These are phyloP conservation scores for Sporothrix variecibatus DNA, from an alignment of 2,329 filamentous ascomycete species.

Conservation along the genomic window DNA sequence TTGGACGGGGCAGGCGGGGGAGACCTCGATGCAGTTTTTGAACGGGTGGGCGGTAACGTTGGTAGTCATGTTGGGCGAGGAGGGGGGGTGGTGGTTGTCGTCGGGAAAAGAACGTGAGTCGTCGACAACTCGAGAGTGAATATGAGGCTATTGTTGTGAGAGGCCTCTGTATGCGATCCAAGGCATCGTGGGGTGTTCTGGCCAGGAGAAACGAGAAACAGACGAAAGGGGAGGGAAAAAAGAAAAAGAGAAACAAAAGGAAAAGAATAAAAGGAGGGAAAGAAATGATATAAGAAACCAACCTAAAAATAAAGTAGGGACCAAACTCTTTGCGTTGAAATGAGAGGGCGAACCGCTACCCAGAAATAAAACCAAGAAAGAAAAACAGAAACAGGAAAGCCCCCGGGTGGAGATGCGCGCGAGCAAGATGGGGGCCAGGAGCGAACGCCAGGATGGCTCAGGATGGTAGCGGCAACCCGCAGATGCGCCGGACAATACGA, in stretches of 20 bases:
- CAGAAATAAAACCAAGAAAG: neutral
- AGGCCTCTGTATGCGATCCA: neutral
- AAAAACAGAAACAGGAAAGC: slow-evolving; percentile 16
- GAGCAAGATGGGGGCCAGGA: too few species aligned
- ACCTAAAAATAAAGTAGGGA: neutral
- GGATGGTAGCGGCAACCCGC: neutral
- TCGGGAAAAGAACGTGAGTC: neutral
- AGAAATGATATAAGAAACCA: neutral
- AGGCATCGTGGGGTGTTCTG: neutral
- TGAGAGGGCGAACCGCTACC: neutral
- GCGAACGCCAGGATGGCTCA: too few species aligned
- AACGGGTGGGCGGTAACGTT: slow-evolving; percentile 32
- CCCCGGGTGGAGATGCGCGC: neutral
- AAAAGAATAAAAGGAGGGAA: neutral
- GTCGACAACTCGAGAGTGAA: neutral
- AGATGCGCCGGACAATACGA: slow-evolving; percentile 3
- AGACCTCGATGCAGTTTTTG: slow-evolving; percentile 34
- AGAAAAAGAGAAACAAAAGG: neutral
- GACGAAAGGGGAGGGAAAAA: neutral
- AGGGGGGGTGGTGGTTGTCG: neutral
- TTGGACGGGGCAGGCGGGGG: slow-evolving; percentile 50
- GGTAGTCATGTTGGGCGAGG: neutral
- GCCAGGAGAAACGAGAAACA: neutral
- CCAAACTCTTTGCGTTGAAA: neutral
- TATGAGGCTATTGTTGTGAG: neutral